Evolutionary conservation across 805 yeast species (phyloP), one percentile per base, ranked within the genome.

Genomic region (Blastobotrys mokoenaii): DNA sequence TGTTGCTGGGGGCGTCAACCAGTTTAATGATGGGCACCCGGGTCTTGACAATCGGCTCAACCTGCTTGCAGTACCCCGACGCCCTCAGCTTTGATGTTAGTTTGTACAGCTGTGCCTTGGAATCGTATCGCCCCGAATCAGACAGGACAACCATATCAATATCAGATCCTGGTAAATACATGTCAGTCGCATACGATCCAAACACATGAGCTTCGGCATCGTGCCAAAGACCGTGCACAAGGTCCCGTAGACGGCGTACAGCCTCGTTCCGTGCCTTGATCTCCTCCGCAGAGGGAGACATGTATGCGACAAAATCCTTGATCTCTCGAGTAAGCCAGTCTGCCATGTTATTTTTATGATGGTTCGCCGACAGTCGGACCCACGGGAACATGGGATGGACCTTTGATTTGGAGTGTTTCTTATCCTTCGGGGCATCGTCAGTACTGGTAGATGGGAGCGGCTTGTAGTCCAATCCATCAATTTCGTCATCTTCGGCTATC

Each of bases 1-100:
- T 79, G 15, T 73, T 72, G 2, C 87, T 75, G 8, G 60, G 57
- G 1, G 82, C 77, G 51, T 90, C 97, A 2, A 82, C 80, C 61
- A 88, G 85, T 62, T 93, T 90, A 61, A 90, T 84, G 51, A 90
- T 90, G 1, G 98, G 98, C 16, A 90, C 97, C 53, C 88, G 80
- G 3, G 97, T 94, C 51, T 79, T 79, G 2, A 96, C 85, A 40
- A 90, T 82, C 2, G 89, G 95, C 58, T 86, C 93, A 17, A 89
- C 80, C 45, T 79, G 73, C 30, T 72, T 71, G 1, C 93, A 95
- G 38, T 87, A 63, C 11, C 74, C 71, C 36, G 71, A 66, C 35
- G 73, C 70, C 54, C 85, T 73, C 50, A 90, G 69, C 55, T 73
- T 76, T 3, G 87, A 77, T 1, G 95, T 79, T 9, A 90, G 68